Evolutionary conservation across 176 grass and related monocot species (phyloP).

Genomic region (Juncus effusus): DNA sequence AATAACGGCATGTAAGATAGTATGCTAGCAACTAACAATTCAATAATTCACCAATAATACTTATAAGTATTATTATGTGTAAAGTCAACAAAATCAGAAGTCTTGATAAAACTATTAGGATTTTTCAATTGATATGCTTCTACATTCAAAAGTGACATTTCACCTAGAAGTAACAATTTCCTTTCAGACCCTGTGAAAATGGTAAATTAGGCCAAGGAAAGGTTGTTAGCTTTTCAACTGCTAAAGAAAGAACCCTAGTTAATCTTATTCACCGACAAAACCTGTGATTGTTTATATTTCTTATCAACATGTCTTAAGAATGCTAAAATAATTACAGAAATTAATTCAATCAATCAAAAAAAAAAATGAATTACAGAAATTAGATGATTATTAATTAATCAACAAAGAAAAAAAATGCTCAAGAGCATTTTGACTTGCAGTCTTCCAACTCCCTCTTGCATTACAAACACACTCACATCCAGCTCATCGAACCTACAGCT

Average conservation of each 20-base stretch:
- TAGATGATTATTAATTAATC: too few species aligned
- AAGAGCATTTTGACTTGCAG: constrained; percentile 16
- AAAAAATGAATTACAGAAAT: not conserved
- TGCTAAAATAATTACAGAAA: too few species aligned
- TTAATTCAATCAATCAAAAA: too few species aligned
- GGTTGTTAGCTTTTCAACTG: not conserved
- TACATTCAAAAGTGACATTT: constrained; percentile 12
- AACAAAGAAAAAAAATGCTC: not conserved
- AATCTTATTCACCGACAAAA: constrained; percentile 19
- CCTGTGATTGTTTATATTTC: not conserved
- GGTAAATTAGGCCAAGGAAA: not conserved
- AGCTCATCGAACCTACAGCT: constrained; percentile 12
- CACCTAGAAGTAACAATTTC: constrained; percentile 4
- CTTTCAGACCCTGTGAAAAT: constrained; percentile 1
- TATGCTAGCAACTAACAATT: too few species aligned
- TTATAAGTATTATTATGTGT: too few species aligned
- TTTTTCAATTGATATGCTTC: too few species aligned
- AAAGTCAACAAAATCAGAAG: too few species aligned
- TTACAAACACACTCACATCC: constrained; percentile 7
- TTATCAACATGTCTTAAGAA: not conserved
- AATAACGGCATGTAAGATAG: too few species aligned
- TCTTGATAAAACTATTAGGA: too few species aligned
- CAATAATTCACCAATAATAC: too few species aligned
- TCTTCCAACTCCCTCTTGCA: constrained; percentile 9
- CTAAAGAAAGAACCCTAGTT: not conserved